Base-by-base conservation (phyloP, 2,329 filamentous ascomycete species). In the Fusarium sp. region DNA sequence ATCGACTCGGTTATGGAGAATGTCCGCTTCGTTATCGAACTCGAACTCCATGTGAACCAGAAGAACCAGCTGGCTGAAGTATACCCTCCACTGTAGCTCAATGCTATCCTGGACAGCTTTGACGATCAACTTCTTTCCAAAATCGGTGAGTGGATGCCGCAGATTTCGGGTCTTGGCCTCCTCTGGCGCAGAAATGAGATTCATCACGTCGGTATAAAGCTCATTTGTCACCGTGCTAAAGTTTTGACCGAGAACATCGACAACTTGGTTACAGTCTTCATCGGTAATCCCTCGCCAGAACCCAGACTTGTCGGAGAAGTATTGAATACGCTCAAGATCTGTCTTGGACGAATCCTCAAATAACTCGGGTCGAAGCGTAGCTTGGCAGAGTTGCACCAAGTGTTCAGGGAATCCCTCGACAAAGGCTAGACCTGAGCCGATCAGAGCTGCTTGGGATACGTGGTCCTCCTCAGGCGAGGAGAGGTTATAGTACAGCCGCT, bases 31-130 rank as follows among this genome's bases (percentile, higher is more conserved):
- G 64, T 88, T 85, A 55, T 93, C 90, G 49, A 91, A 85, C 72
- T 95, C 92, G 35, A 88, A 89, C 73, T 95, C 90, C 83, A 98
- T 90, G 74, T 97, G 93, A 9, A 95, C 84, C 13, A 96, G 82
- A 7, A 99, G 83, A 3, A 95, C 83, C 3, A 98, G 80, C 55
- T 98, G 85, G 71, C 94, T 92, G 61, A 96, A 87, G 46, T 96
- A 87, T 8, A 95, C 81, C 58, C 86, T 86, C 77, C 88, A 88
- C 58, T 91, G 89, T 29, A 91, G 77, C 46, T 90, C 83, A 7
- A 95, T 84, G 11, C 86, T 89, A 72, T 98, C 93, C 71, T 94
- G 90, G 0, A 91, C 87, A 7, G 92, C 89, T 60, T 88, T 88
- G 10, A 96, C 85, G 12, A 93, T 81, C 2, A 93, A 78, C 66